Evolutionary conservation across 495 filamentous ascomycete species (phyloP), one percentile per base, ranked within the genome.

Genomic region (Antarctomyces pellizariae): DNA sequence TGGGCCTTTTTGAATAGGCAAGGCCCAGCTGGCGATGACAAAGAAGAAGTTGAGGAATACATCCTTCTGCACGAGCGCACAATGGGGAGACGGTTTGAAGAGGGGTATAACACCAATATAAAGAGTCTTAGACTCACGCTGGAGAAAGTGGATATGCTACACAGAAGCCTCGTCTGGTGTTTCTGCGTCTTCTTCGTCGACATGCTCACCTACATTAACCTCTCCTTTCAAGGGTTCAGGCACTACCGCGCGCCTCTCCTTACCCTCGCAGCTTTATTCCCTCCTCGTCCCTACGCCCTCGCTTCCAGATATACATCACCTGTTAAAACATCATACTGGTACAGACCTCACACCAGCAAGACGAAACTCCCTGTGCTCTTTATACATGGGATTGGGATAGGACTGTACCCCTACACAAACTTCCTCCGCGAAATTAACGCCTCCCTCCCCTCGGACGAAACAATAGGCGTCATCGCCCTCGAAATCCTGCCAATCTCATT

Each of bases 301-400:
- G 38, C 65, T 16, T 43, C 44, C 3, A 37, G 38, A 9, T 28
- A 47, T 8, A 41, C 26, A 10, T 53, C 53, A 1, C 61, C 67
- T 0, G 52, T 52, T 0, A 50, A 52, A 13, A 42, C 67, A 0
- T 52, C 54, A 17, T 76, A 76, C 47, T 73, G 67, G 68, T 47
- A 67, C 39, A 57, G 64, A 10, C 61, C 64, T 1, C 71, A 75
- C 36, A 61, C 48, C 6, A 63, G 67, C 1, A 44, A 44, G 4
- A 47, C 50, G 4, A 53, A 53, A 15, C 41, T 59, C 1, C 71
- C 71, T 0, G 36, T 75, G 22, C 41, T 76, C 3, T 73, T 75
- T 42, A 51, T 75, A 11, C 71, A 76, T 39, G 71, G 71, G n/a
- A 72, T 76, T 26, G 67, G 69, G 14, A 62, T 75, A 28, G 70